Conservation (phyloP, 177 flowering plant species). For the Vitis hybrid region DNA sequence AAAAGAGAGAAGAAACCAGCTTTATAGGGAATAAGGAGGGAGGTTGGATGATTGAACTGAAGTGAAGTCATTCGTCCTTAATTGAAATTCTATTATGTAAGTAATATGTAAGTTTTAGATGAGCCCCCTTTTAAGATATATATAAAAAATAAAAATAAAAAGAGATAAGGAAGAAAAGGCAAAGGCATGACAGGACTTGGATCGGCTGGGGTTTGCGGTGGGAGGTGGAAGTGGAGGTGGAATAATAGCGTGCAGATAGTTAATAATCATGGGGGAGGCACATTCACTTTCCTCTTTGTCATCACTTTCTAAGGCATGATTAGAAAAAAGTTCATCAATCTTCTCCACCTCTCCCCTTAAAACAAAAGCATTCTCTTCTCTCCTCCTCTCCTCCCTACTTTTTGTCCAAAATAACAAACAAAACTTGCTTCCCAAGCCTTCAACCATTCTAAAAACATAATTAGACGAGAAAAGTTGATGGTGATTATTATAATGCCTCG, state of each 20-base stretch:
- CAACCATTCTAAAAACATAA: slow-evolving; percentile 3
- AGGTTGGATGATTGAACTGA: slow-evolving; percentile 29
- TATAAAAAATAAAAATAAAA: not conserved
- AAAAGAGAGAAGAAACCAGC: slow-evolving; percentile 19
- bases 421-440: slow-evolving; percentile 25
- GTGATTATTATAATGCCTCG: too few relatives aligned
- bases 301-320: slow-evolving; percentile 54
- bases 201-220: slow-evolving; percentile 31
- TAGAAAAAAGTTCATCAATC: slow-evolving; percentile 36
- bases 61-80: slow-evolving; percentile 19
- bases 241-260: slow-evolving; percentile 24
- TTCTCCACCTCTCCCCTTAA: slow-evolving; percentile 7
- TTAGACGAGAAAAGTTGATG: not conserved
- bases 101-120: not conserved
- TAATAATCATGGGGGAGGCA: slow-evolving; percentile 40
- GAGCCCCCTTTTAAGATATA: not conserved
- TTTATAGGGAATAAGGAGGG: slow-evolving; percentile 40
- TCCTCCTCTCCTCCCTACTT: slow-evolving; percentile 1
- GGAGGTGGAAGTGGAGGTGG: slow-evolving; percentile 33
- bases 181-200: slow-evolving; percentile 25
- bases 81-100: not conserved
- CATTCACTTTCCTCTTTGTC: slow-evolving; percentile 58
- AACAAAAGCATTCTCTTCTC: slow-evolving; percentile 8
- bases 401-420: slow-evolving; percentile 5
- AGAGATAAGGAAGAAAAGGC: slow-evolving; percentile 4